Conservation (phyloP, 108 stramenopile species). For the Fragilaria radians region DNA sequence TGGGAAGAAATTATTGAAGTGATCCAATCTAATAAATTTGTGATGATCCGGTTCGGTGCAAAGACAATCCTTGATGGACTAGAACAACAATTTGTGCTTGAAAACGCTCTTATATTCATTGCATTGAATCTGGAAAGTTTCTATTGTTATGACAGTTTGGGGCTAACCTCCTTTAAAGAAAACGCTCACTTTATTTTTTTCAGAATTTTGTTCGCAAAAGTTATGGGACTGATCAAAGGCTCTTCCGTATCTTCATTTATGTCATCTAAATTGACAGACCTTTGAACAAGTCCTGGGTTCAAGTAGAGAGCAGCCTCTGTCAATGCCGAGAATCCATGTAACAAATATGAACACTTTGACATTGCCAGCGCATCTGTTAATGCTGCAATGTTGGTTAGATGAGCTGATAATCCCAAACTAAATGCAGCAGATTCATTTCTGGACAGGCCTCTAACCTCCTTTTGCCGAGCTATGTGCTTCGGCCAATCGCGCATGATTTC, state of each 20-base stretch:
- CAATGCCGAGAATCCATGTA: constrained; percentile 34
- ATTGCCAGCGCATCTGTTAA: constrained; percentile 37
- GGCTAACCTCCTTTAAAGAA: too few species aligned
- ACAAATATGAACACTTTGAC: constrained; percentile 31
- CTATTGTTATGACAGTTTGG: too few species aligned
- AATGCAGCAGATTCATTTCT: neutral
- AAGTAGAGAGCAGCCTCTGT: constrained; percentile 40
- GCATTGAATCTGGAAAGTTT: too few species aligned
- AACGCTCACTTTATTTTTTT: too few species aligned
- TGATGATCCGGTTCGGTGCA: too few species aligned
- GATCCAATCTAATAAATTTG: too few species aligned
- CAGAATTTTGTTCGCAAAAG: too few species aligned
- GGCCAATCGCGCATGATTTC: constrained; percentile 40
- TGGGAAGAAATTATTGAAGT: too few species aligned
- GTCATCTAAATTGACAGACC: constrained; percentile 46
- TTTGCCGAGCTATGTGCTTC: constrained; percentile 4
- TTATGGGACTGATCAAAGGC: too few species aligned
- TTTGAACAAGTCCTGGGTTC: constrained; percentile 25
- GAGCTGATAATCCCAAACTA: neutral
- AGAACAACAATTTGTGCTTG: too few species aligned
- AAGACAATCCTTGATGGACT: too few species aligned
- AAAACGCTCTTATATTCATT: too few species aligned
- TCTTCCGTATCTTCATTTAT: neutral
- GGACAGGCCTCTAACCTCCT: neutral
- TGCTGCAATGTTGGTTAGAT: constrained; percentile 37